Base-by-base conservation (phyloP, 257 asterid genomes). In the Nicotiana attenuata region DNA sequence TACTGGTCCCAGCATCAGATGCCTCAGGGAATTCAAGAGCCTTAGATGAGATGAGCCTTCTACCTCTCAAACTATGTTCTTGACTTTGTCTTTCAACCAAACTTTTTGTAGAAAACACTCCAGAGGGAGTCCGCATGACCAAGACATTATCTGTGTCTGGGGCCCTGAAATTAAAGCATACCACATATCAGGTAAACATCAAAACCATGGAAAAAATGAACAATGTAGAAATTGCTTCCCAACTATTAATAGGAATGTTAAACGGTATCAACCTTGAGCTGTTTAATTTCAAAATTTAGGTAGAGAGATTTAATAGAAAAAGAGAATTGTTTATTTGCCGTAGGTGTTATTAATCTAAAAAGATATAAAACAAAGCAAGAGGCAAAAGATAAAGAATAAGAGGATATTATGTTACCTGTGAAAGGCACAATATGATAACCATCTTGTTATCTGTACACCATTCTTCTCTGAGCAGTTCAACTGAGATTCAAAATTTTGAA, bases 121-220 rank as follows among this genome's bases (percentile, higher is more conserved):
- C 95, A 76, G 82, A 61, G 15, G 97, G 97, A 66, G 99, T 93
- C 82, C 85, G 91, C 82, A 96, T 90, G 81, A 90, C 97, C 24
- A 96, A 84, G 35, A 90, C 97, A 86, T 92, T 96, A 81, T 94
- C 97, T 33, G 90, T 35, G 81, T 93, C 89, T 77, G 99, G 99
- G 35, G 76, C 76, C 90, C 99, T 96, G 96, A 24, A 84, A 85
- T 77, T 81, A 65, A 82, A 78, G 41, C 38, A 60, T 82, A 28
- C 17, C 10, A 50, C 41, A 50, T 65, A 35, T 81, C 73, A 71
- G 45, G 63, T 75, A 82, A 80, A 76, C 61, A 80, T 76, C 63
- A 81, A 29, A 73, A 52, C 78, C 80, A 75, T 50, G 80, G 38
- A 2, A 65, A 50, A 24, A 57, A 26, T 26, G 63, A 50, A 47